Conservation (phyloP, 2,329 filamentous ascomycete species). For the Talaromyces islandicus region DNA sequence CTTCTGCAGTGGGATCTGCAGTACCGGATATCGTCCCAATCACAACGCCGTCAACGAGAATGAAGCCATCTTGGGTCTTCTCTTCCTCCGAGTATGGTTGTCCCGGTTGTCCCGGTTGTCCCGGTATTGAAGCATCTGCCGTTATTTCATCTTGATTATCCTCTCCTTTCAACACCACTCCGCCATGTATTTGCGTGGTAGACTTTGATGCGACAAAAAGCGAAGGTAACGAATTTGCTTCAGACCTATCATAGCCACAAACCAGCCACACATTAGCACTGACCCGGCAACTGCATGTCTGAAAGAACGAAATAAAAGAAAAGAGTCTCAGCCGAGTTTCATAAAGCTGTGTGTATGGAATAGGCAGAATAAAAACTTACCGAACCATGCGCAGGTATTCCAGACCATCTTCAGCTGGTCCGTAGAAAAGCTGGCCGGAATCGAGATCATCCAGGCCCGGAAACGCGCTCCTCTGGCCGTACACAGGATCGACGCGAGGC, state of each 20-base stretch:
- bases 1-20: conserved; percentile 14
- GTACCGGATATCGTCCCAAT: not conserved
- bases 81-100: not conserved
- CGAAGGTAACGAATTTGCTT: conserved; percentile 69
- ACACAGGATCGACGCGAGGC: conserved; percentile 55
- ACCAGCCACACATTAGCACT: conserved; percentile 11
- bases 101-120: not conserved
- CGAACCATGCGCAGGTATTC: conserved; percentile 66
- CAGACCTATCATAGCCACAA: conserved; percentile 48
- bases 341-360: conserved; percentile 6
- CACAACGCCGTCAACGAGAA: conserved; percentile 9
- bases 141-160: not conserved
- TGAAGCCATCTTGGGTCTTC: not conserved
- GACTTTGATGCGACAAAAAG: conserved; percentile 60
- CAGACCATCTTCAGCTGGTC: conserved; percentile 61
- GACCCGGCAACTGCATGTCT: conserved; percentile 2
- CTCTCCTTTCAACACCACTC: conserved; percentile 10
- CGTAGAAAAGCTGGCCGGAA: conserved; percentile 57
- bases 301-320: conserved; percentile 8
- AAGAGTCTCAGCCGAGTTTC: conserved; percentile 22
- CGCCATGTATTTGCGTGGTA: conserved; percentile 17
- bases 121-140: not conserved
- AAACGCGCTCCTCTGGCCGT: conserved; percentile 67
- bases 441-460: conserved; percentile 50
- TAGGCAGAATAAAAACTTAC: conserved; percentile 42